Evolutionary conservation across 2,329 filamentous ascomycete genomes (phyloP), one percentile per base, ranked within the genome.

Genomic region (Xylaria sp.): DNA sequence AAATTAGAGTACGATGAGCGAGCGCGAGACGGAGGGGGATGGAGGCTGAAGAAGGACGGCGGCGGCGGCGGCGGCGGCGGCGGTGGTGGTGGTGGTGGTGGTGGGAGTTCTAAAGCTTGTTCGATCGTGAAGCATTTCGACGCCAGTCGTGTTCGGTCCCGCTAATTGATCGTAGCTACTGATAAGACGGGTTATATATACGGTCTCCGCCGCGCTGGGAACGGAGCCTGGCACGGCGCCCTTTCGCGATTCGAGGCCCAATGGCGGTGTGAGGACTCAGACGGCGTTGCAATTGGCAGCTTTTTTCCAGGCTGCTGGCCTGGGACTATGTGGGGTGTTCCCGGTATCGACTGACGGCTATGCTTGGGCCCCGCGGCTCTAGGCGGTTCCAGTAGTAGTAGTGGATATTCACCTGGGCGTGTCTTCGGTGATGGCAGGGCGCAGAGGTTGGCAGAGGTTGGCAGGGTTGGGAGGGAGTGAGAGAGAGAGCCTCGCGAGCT

Each of bases 51-150:
- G 54, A 48, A 62, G 61, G 49, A 58, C 39, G 53, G 50, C 57
- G 47, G 49, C 46, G 51, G 40, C 42, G 40, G n/a, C n/a, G n/a
- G n/a, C n/a, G n/a, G n/a, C n/a, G n/a, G n/a, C n/a, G n/a, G n/a
- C n/a, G n/a, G 18, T 7, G 38, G 43, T 47, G 50, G 43, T 47
- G 54, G 49, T 41, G 58, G 55, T 59, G 60, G 61, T 49, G 62
- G 59, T 52, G 57, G 63, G 52, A 57, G 54, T 63, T 49, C 52
- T 63, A 45, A 60, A 52, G 54, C 58, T 55, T 48, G 60, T 56
- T 60, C 56, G 59, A 65, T 62, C 61, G 61, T 62, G 57, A 69
- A 70, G 67, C 68, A 70, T 70, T 61, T 69, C 68, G 68, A 65
- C 66, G 66, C 66, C 64, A 66, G 60, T 62, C 57, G 59, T 59